A percentile compares a stretch with the other conserved stretches of the same genome.
phyloP scores from a whole-genome alignment of 2,329 filamentous ascomycete genomes.

The Immersiporthe knoxdaviesiana region DNA sequence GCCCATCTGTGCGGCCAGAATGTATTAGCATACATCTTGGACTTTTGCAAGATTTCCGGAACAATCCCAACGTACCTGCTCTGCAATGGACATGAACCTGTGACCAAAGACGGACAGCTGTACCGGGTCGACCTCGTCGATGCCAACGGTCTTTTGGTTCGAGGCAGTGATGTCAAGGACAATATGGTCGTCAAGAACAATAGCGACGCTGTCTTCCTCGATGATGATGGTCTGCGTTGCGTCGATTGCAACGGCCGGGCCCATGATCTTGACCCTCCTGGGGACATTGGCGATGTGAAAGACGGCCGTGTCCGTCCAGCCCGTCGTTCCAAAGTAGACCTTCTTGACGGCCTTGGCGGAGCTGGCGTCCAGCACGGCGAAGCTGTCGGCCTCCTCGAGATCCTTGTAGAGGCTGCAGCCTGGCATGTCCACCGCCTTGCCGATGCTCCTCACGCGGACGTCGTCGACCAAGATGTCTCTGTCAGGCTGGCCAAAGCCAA shows the following conservation, averaged over 20 bases:
- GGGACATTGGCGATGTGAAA: constrained; percentile 78
- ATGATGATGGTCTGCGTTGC: constrained; percentile 92
- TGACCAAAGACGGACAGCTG: constrained; percentile 79
- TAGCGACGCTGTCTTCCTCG: constrained; percentile 73
- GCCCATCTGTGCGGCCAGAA: constrained; percentile 58
- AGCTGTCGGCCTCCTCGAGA: constrained; percentile 63
- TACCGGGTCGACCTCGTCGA: constrained; percentile 69
- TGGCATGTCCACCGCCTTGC: constrained; percentile 72
- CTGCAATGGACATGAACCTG: constrained; percentile 83
- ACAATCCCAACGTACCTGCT: constrained; percentile 52
- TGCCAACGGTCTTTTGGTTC: constrained; percentile 34
- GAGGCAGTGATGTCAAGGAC: constrained; percentile 79
- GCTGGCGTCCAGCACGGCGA: constrained; percentile 58
- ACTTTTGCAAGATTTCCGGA: too few relatives aligned
- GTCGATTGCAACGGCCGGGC: constrained; percentile 85
- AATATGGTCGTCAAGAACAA: constrained; percentile 86
- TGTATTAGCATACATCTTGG: not conserved
- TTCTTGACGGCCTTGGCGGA: constrained; percentile 57
- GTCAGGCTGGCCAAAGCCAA: constrained; percentile 83
- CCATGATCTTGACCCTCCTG: constrained; percentile 72
- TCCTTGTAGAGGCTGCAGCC: constrained; percentile 74
- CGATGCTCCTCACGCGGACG: constrained; percentile 84
- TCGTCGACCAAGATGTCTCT: constrained; percentile 90
- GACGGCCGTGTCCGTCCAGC: constrained; percentile 75
- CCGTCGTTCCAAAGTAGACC: constrained; percentile 80